Base-by-base conservation (phyloP, 2,329 filamentous ascomycete genomes). In the Nothomitra cinnamomea region DNA sequence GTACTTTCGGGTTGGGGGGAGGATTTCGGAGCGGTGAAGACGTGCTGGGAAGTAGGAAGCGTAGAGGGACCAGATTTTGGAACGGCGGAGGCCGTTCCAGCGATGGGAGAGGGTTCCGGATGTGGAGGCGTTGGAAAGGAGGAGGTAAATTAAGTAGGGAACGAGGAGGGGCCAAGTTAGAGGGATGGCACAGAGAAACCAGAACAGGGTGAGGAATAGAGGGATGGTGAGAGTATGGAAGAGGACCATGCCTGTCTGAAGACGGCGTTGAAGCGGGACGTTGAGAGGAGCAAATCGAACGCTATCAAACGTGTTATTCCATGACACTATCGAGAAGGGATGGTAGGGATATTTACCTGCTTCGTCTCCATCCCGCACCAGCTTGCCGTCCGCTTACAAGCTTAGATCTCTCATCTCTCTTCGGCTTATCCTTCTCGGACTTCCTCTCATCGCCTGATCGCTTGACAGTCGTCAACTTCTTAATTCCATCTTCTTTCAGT, bases 31-130 rank as follows among this genome's bases (percentile, higher is more conserved):
- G 59, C 92, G 87, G 70, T 96, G 88, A 40, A 98, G 75, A 54
- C 78, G 78, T 49, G 88, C 87, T 2, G 92, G 92, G 64, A 94
- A 98, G 71, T 96, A 98, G 15, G 80, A 85, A 24, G 86, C 88
- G 64, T 95, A 96, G 47, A 94, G 77, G 38, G 78, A 85, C 90
- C 90, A 98, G 45, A 94, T 70, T 28, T 78, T 79, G 50, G 84
- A 76, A 12, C 76, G 79, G 17, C 90, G 82, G 57, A 90, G 69
- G 63, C 84, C 79, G 56, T 87, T 78, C 40, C 80, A 88, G 54
- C 92, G 84, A 61, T 82, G 80, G 2, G 74, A 77, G 25, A 95
- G 75, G 42, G 76, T 79, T 42, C 90, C 90, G 51, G 87, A 83
- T 1, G 80, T 84, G 15, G 82, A 78, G 17, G 85, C 83, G 47